Percentiles rank a stretch among this genome's conserved stretches.
Conservation (phyloP, 2,329 filamentous ascomycete genomes). For the Penicillium expansum region DNA sequence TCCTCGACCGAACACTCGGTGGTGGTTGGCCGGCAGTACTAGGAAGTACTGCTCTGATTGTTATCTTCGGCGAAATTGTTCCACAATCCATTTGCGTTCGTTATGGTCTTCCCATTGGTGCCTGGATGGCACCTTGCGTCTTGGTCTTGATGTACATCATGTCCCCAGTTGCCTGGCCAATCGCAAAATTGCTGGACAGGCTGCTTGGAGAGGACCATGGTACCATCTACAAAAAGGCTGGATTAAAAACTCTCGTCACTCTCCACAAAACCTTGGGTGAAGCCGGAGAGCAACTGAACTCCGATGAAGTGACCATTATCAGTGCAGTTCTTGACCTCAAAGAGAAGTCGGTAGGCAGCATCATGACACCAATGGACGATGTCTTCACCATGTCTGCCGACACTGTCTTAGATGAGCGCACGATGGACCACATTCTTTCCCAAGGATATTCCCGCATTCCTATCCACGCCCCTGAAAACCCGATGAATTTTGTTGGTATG, state of each 20-base stretch:
- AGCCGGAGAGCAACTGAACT: constrained; percentile 80
- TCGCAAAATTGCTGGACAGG: constrained; percentile 90
- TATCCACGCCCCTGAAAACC: constrained; percentile 81
- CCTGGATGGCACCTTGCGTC: constrained; percentile 87
- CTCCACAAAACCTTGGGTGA: constrained; percentile 89
- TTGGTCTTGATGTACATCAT: constrained; percentile 87
- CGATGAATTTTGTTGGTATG: constrained; percentile 92
- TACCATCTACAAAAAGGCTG: constrained; percentile 96
- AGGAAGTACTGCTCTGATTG: constrained; percentile 89
- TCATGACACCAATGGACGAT: constrained; percentile 98
- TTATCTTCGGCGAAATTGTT: constrained; percentile 96
- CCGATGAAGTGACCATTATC: constrained; percentile 98
- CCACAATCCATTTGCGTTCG: constrained; percentile 96
- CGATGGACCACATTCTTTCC: constrained; percentile 89
- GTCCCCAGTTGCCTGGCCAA: constrained; percentile 87
- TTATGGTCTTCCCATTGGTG: constrained; percentile 91
- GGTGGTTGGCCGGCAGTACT: constrained; percentile 93
- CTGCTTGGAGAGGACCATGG: constrained; percentile 93
- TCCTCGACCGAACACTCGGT: constrained; percentile 88
- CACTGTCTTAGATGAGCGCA: constrained; percentile 85
- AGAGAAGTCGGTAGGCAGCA: constrained; percentile 88
- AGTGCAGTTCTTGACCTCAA: constrained; percentile 94
- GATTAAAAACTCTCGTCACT: constrained; percentile 91
- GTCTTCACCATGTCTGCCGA: constrained; percentile 97
- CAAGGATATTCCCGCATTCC: constrained; percentile 96